These are phyloP conservation scores for Jimgerdemannia lactiflua DNA, from an alignment of 192 early-diverging fungal species.

Conservation along the genomic window DNA sequence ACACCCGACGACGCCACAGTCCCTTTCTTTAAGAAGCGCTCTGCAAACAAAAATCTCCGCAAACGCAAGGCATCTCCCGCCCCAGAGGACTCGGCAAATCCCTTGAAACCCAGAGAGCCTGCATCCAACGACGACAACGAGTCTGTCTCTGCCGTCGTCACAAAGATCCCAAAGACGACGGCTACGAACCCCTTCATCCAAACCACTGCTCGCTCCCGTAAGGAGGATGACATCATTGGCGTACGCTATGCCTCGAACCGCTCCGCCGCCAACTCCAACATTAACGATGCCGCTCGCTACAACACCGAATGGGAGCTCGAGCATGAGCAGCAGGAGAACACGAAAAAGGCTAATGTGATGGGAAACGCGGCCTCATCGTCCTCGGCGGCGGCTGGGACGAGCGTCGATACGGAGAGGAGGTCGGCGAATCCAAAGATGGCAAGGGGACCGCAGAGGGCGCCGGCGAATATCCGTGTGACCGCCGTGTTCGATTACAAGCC, in stretches of 20 bases:
- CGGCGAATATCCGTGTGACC: conserved; percentile 74
- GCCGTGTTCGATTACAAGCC: conserved; percentile 96
- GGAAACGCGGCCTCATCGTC: conserved; percentile 28
- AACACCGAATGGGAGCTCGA: conserved; percentile 42
- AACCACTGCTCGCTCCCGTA: conserved; percentile 36
- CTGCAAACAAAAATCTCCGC: conserved; percentile 46
- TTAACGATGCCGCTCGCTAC: conserved; percentile 36
- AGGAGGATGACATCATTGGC: conserved; percentile 21
- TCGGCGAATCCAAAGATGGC: conserved; percentile 40
- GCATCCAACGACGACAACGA: conserved; percentile 34
- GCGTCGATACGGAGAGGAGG: conserved; percentile 38
- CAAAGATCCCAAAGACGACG: conserved; percentile 34
- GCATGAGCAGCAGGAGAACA: conserved; percentile 29
- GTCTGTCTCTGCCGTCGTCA: conserved; percentile 19
- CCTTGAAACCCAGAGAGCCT: background rate
- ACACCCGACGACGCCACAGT: conserved; percentile 26
- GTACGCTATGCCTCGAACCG: conserved; percentile 26
- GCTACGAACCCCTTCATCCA: conserved; percentile 36
- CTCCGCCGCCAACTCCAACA: conserved; percentile 20
- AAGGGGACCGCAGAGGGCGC: conserved; percentile 71
- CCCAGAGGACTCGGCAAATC: conserved; percentile 6
- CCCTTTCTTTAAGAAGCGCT: conserved; percentile 57
- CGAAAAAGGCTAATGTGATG: conserved; percentile 26
- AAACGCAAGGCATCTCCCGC: conserved; percentile 41
- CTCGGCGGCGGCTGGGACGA: conserved; percentile 29